A percentile compares a stretch with the other conserved stretches of the same genome.
Evolutionary conservation across 2,329 filamentous ascomycete genomes (phyloP).

Genomic region (Xylaria sp.): DNA sequence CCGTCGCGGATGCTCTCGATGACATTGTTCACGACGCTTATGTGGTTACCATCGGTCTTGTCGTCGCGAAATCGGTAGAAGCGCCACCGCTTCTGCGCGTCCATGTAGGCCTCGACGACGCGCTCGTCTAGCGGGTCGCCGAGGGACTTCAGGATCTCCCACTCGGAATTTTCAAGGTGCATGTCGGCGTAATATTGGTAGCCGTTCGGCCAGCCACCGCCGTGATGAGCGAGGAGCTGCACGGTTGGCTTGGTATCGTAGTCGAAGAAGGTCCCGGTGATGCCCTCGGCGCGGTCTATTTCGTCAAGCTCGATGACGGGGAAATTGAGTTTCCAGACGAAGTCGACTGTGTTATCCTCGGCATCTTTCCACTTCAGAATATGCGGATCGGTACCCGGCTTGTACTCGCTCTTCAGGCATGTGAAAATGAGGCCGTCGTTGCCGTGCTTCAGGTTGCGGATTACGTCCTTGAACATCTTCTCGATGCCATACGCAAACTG

Average conservation of each 20-base stretch:
- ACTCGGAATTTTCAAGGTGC: slow-evolving; percentile 78
- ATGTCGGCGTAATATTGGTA: slow-evolving; percentile 76
- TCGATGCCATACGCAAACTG: slow-evolving; percentile 89
- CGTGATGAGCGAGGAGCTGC: slow-evolving; percentile 76
- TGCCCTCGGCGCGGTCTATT: slow-evolving; percentile 72
- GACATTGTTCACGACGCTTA: slow-evolving; percentile 83
- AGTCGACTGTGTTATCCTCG: slow-evolving; percentile 94
- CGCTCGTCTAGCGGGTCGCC: slow-evolving; percentile 82
- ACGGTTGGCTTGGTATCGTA: slow-evolving; percentile 83
- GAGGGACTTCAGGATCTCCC: slow-evolving; percentile 81
- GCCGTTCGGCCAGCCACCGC: slow-evolving; percentile 59
- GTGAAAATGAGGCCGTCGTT: slow-evolving; percentile 99
- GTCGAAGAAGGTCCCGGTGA: slow-evolving; percentile 73
- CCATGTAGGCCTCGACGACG: slow-evolving; percentile 90
- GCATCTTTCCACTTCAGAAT: slow-evolving; percentile 99
- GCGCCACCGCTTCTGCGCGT: slow-evolving; percentile 80
- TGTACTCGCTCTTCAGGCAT: slow-evolving; percentile 87
- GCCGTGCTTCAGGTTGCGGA: slow-evolving; percentile 86
- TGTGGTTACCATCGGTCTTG: slow-evolving; percentile 91
- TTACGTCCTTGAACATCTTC: slow-evolving; percentile 89
- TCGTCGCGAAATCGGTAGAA: slow-evolving; percentile 92
- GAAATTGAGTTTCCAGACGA: slow-evolving; percentile 82
- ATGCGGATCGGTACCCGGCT: slow-evolving; percentile 88
- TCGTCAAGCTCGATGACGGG: slow-evolving; percentile 75
- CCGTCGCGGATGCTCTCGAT: slow-evolving; percentile 88